Percentiles rank a stretch among this genome's conserved stretches.
These are phyloP conservation scores for Zalerion maritima DNA, from an alignment of 495 filamentous ascomycete genomes.

Conservation along the genomic window DNA sequence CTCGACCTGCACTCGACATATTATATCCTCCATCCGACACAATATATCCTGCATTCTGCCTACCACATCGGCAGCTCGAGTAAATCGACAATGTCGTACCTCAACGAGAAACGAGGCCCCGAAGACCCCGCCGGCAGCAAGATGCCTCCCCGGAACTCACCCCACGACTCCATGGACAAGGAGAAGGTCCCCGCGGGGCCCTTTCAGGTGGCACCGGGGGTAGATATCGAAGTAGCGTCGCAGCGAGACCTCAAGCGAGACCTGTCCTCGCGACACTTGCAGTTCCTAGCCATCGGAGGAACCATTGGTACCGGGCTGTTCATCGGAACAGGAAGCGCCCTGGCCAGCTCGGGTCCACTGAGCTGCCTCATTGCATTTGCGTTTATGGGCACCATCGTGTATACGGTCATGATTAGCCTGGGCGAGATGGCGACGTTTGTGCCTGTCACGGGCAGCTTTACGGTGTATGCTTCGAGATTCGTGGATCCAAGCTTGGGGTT, in stretches of 20 bases:
- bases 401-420: slow-evolving; percentile 39
- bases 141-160: too few species aligned
- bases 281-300: slow-evolving; percentile 53
- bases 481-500: slow-evolving; percentile 63
- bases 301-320: slow-evolving; percentile 68
- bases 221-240: too few species aligned
- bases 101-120: too few species aligned
- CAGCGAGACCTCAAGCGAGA: slow-evolving; percentile 14
- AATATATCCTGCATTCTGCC: too few species aligned
- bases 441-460: slow-evolving; percentile 62
- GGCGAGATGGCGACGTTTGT: slow-evolving; percentile 66
- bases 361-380: slow-evolving; percentile 54
- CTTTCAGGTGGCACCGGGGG: too few species aligned
- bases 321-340: slow-evolving; percentile 49
- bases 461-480: slow-evolving; percentile 57
- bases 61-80: too few species aligned
- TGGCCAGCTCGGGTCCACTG: slow-evolving; percentile 47
- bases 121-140: too few species aligned
- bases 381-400: slow-evolving; percentile 52
- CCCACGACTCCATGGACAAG: too few species aligned
- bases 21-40: too few species aligned
- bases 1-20: too few species aligned
- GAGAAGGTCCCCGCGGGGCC: too few species aligned
- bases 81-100: too few species aligned
- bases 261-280: slow-evolving; percentile 34